Percentiles rank a stretch among this genome's conserved stretches.
Evolutionary conservation across 2,329 filamentous ascomycete species (phyloP).

Genomic region (Cryphonectria carpinicola): DNA sequence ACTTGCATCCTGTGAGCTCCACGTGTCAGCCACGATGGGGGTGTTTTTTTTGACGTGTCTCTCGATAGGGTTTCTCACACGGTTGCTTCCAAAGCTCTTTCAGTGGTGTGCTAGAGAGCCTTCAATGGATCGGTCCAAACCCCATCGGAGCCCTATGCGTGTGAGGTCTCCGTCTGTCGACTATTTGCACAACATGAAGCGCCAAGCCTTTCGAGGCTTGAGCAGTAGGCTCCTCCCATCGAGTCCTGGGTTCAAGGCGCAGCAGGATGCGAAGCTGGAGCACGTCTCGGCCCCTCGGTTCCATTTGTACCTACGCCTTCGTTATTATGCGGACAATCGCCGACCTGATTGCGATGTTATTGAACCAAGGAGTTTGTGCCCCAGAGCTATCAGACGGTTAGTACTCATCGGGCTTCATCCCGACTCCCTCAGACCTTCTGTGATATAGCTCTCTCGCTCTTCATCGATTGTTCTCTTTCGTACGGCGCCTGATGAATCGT

Average conservation of each 20-base stretch:
- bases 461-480: neutral
- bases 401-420: neutral
- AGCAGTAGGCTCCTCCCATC: neutral
- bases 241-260: neutral
- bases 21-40: neutral
- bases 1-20: neutral
- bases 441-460: neutral
- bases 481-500: neutral
- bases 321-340: neutral
- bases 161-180: neutral
- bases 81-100: neutral
- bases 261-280: neutral
- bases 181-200: neutral
- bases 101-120: neutral
- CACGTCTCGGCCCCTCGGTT: neutral
- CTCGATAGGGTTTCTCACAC: neutral
- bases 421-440: neutral
- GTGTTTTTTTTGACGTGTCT: neutral
- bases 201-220: neutral
- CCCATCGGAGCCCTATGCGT: neutral
- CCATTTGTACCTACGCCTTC: neutral
- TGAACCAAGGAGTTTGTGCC: neutral
- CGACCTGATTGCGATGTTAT: neutral
- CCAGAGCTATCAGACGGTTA: neutral
- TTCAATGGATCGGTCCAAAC: neutral